A percentile compares a stretch with the other conserved stretches of the same genome.
Evolutionary conservation across 2,329 filamentous ascomycete species (phyloP).

Genomic region (Sporothrix euskadiensis): DNA sequence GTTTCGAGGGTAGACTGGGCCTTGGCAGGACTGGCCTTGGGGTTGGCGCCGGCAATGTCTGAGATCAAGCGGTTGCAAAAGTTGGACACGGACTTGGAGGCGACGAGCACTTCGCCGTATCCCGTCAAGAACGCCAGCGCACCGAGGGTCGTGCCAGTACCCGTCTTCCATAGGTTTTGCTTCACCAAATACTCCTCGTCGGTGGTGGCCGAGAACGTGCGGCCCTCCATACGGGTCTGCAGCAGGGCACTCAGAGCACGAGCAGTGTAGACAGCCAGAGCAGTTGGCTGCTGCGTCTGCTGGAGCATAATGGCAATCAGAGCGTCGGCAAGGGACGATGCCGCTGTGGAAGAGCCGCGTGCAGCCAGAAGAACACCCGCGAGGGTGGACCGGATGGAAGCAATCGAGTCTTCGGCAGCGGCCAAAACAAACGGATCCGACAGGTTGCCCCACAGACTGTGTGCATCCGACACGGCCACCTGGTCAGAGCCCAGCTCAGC

Average conservation of each 20-base stretch:
- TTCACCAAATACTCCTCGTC: conserved; percentile 49
- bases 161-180: conserved; percentile 49
- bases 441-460: conserved; percentile 51
- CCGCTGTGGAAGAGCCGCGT: background rate
- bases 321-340: conserved; percentile 31
- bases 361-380: conserved; percentile 39
- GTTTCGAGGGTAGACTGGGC: conserved; percentile 49
- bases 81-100: conserved; percentile 52
- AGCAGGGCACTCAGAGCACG: conserved; percentile 55
- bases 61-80: conserved; percentile 63
- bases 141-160: conserved; percentile 49
- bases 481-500: conserved; percentile 57
- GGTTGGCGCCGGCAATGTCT: conserved; percentile 55
- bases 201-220: conserved; percentile 47
- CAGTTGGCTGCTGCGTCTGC: conserved; percentile 45
- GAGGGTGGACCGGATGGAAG: conserved; percentile 45
- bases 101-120: conserved; percentile 51
- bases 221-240: conserved; percentile 48
- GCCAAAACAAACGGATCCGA: conserved; percentile 39
- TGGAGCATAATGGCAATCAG: conserved; percentile 50
- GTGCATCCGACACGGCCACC: conserved; percentile 46
- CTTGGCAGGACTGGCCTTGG: conserved; percentile 24
- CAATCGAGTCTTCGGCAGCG: conserved; percentile 49
- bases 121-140: conserved; percentile 55
- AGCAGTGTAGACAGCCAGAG: conserved; percentile 54